Evolutionary conservation across 2,329 filamentous ascomycete species (phyloP).

Genomic region (Elsinoe arachidis): DNA sequence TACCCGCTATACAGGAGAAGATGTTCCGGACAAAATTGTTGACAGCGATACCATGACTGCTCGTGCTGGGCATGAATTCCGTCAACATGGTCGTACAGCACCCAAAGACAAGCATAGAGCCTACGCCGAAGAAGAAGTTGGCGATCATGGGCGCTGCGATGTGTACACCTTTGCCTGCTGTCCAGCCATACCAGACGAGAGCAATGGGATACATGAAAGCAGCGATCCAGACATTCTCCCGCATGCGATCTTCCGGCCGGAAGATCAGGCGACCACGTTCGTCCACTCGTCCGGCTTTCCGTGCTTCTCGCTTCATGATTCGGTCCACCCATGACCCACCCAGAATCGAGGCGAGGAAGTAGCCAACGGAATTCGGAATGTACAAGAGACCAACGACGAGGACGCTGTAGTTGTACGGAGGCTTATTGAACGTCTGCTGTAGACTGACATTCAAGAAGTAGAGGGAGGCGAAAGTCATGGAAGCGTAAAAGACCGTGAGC

Average conservation of each 20-base stretch:
- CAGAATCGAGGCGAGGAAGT: conserved; percentile 57
- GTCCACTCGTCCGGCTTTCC: conserved; percentile 59
- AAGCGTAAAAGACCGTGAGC: conserved; percentile 64
- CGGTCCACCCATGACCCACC: conserved; percentile 70
- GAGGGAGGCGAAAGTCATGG: conserved; percentile 65
- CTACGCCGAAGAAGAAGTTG: conserved; percentile 55
- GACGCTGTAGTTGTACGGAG: conserved; percentile 60
- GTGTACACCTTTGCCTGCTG: conserved; percentile 49
- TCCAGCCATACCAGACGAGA: conserved; percentile 72
- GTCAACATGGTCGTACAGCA: conserved; percentile 74
- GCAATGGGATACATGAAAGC: conserved; percentile 61
- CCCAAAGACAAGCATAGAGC: conserved; percentile 70
- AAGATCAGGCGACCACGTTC: conserved; percentile 57
- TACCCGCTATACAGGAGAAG: conserved; percentile 60
- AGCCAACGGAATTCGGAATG: conserved; percentile 66
- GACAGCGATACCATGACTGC: conserved; percentile 64
- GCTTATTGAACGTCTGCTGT: conserved; percentile 56
- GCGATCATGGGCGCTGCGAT: conserved; percentile 26
- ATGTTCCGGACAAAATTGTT: conserved; percentile 79
- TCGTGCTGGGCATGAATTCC: conserved; percentile 67
- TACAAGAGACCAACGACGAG: conserved; percentile 68
- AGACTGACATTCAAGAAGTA: conserved; percentile 73
- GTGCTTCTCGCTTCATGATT: conserved; percentile 71
- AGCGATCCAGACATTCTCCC: conserved; percentile 72
- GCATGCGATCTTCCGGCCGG: conserved; percentile 71